Conservation (phyloP, 345 rosid species). For the Mallotus nudiflorus region DNA sequence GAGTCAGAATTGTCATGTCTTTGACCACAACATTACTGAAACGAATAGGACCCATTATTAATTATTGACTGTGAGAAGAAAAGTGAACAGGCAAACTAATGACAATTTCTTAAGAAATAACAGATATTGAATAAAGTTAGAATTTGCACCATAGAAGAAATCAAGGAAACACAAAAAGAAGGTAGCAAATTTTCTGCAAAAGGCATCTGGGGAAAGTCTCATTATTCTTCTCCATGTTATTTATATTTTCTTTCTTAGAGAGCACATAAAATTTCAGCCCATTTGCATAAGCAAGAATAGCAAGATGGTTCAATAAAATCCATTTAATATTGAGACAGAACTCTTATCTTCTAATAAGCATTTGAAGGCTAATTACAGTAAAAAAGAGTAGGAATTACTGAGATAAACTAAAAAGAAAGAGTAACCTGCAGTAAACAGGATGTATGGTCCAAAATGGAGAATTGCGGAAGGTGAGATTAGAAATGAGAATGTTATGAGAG, state of each 20-base stretch:
- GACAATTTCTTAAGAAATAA: neutral
- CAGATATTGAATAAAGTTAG: neutral
- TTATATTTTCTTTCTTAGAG: neutral
- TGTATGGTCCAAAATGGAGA: constrained; percentile 99
- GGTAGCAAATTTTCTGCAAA: neutral
- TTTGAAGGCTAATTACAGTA: neutral
- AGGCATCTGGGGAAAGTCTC: neutral
- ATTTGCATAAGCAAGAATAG: neutral
- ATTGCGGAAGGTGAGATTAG: constrained; percentile 76
- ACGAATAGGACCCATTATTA: constrained; percentile 17
- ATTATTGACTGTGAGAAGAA: too few species aligned
- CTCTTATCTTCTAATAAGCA: neutral
- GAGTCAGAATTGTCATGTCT: constrained; percentile 88
- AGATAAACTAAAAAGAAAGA: neutral
- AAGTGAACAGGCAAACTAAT: neutral
- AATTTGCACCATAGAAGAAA: neutral
- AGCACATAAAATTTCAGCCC: neutral
- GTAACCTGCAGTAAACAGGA: constrained; percentile 93
- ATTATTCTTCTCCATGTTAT: neutral
- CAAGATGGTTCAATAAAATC: neutral
- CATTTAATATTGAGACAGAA: neutral
- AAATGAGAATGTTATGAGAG: constrained; percentile 72
- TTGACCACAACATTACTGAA: constrained; percentile 82
- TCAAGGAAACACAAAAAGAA: neutral
- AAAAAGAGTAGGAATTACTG: neutral